Percentiles rank a stretch among this genome's conserved stretches.
phyloP scores from a whole-genome alignment of 192 early-diverging fungal genomes.

The Gigaspora rosea region DNA sequence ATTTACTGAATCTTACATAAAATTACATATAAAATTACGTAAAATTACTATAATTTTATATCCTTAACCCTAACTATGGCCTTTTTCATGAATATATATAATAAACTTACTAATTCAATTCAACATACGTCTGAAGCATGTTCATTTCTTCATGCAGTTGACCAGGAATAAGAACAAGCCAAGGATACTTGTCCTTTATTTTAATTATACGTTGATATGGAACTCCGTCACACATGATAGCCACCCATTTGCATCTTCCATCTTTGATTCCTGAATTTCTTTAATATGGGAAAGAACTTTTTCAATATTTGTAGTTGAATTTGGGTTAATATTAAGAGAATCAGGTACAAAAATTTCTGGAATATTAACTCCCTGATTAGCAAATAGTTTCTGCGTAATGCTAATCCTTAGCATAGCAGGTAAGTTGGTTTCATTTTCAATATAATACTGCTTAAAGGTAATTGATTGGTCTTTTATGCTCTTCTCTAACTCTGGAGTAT shows the following conservation, averaged over 20 bases:
- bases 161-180: conserved; percentile 17
- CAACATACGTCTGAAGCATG: too few relatives aligned
- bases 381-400: conserved; percentile 1
- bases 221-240: conserved; percentile 16
- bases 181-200: conserved; percentile 13
- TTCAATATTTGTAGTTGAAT: conserved; percentile 17
- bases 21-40: too few relatives aligned
- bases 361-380: background rate
- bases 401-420: background rate
- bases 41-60: too few relatives aligned
- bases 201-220: conserved; percentile 10
- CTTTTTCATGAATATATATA: too few relatives aligned
- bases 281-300: conserved; percentile 21
- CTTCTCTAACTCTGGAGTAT: background rate
- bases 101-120: too few relatives aligned
- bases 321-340: conserved; percentile 11
- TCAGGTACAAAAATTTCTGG: background rate
- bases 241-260: conserved; percentile 16
- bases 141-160: conserved; percentile 9
- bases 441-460: background rate
- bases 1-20: too few relatives aligned
- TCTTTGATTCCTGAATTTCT: conserved; percentile 20
- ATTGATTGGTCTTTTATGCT: background rate
- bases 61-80: too few relatives aligned
- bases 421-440: background rate